Percentiles rank a stretch among this genome's conserved stretches.
These are phyloP conservation scores for Malassezia slooffiae DNA, from an alignment of 1,284 basidiomycete species.

Conservation along the genomic window DNA sequence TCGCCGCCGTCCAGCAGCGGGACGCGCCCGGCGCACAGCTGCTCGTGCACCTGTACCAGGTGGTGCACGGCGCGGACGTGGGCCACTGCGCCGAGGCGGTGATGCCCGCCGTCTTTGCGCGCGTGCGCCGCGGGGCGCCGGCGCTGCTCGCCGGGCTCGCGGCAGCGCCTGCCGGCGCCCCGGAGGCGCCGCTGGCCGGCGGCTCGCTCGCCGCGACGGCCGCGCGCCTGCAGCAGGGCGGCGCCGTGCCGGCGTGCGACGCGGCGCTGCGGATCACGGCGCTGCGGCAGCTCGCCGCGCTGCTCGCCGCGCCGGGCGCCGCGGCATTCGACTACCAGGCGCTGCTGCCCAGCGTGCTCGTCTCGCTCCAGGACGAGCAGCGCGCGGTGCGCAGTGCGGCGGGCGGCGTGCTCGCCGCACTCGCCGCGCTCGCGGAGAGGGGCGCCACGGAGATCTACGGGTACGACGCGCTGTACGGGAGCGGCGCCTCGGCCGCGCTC, in stretches of 20 bases:
- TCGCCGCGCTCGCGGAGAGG: conserved; percentile 48
- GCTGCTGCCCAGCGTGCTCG: conserved; percentile 53
- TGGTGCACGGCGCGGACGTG: conserved; percentile 9
- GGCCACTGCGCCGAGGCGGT: background rate
- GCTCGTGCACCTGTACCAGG: conserved; percentile 7
- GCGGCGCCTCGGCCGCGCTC: conserved; percentile 51
- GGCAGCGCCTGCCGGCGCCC: background rate
- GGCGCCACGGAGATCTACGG: conserved; percentile 58
- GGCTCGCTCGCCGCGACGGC: conserved; percentile 5
- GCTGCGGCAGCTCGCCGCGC: conserved; percentile 2
- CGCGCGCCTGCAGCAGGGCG: conserved; percentile 20
- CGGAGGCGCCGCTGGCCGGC: too few species aligned
- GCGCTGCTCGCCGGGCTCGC: conserved; percentile 6
- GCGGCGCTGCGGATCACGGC: conserved; percentile 71
- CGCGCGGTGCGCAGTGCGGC: conserved; percentile 66
- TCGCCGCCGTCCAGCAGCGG: conserved; percentile 11
- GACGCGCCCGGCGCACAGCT: conserved; percentile 6
- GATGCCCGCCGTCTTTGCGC: conserved; percentile 9
- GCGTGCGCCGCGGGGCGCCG: conserved; percentile 1
- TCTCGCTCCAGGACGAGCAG: conserved; percentile 6
- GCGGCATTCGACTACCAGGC: conserved; percentile 23
- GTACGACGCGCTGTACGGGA: conserved; percentile 73
- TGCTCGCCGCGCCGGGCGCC: conserved; percentile 1
- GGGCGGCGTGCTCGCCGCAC: conserved; percentile 53
- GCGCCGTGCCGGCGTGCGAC: conserved; percentile 62